A percentile compares a stretch with the other conserved stretches of the same genome.
These are phyloP conservation scores for Fraxinus velutina DNA, from an alignment of 305 asterid species.

Conservation along the genomic window DNA sequence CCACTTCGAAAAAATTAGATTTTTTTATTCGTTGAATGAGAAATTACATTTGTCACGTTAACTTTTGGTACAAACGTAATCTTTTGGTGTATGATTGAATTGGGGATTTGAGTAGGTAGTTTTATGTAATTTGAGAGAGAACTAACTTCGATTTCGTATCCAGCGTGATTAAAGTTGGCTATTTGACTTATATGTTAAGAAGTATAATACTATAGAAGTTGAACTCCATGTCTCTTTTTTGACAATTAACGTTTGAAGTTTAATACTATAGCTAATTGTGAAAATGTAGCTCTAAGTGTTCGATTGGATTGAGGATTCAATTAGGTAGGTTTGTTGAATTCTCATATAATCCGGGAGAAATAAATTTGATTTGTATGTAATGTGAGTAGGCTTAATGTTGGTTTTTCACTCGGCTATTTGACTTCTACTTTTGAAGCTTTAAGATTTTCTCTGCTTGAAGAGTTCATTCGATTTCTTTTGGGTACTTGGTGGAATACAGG, in stretches of 20 bases:
- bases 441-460: background rate
- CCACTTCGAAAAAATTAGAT: background rate
- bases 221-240: background rate
- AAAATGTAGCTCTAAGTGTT: constrained; percentile 4
- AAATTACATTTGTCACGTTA: background rate
- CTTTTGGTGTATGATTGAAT: background rate
- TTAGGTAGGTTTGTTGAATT: background rate
- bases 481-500: constrained; percentile 42
- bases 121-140: background rate
- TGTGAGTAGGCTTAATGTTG: background rate
- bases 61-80: background rate
- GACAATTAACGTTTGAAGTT: background rate
- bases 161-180: background rate
- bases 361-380: background rate
- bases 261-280: constrained; percentile 1
- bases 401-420: background rate
- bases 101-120: background rate
- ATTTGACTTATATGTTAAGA: background rate
- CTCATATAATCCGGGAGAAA: background rate
- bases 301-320: background rate
- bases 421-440: background rate
- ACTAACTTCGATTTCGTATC: background rate
- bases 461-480: constrained; percentile 3
- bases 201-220: background rate
- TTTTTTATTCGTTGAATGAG: background rate